Evolutionary conservation across 1,284 basidiomycete genomes (phyloP).

Genomic region (Moesziomyces aphidis): DNA sequence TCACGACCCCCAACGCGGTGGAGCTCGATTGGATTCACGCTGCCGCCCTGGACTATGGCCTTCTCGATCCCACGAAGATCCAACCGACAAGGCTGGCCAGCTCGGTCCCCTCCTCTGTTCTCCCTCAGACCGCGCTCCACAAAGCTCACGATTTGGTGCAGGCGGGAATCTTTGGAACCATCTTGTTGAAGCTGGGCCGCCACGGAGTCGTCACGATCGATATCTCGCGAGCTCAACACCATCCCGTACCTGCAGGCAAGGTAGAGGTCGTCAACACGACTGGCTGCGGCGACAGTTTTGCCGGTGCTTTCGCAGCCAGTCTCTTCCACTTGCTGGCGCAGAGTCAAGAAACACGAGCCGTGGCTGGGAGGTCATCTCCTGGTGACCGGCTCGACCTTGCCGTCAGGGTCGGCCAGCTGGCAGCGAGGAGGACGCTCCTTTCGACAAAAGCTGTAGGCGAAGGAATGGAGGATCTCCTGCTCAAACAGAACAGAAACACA

Average conservation of each 20-base stretch:
- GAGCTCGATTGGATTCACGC: slow-evolving; percentile 39
- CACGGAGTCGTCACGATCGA: slow-evolving; percentile 39
- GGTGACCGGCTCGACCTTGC: slow-evolving; percentile 11
- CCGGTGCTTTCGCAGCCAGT: slow-evolving; percentile 55
- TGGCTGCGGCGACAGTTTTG: slow-evolving; percentile 66
- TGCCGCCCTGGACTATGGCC: slow-evolving; percentile 7
- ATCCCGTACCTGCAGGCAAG: slow-evolving; percentile 34
- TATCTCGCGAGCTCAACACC: slow-evolving; percentile 11
- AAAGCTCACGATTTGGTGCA: slow-evolving; percentile 11
- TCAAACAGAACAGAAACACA: neutral
- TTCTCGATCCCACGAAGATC: slow-evolving; percentile 1
- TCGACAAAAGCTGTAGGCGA: slow-evolving; percentile 33
- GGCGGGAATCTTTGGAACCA: slow-evolving; percentile 16
- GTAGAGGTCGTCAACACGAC: slow-evolving; percentile 54
- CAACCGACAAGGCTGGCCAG: neutral
- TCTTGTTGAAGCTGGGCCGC: slow-evolving; percentile 51
- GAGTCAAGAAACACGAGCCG: neutral
- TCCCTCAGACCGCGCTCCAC: slow-evolving; percentile 3
- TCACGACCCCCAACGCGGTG: slow-evolving; percentile 45
- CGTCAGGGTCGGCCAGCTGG: slow-evolving; percentile 33
- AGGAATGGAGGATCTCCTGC: slow-evolving; percentile 21
- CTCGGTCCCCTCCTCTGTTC: neutral
- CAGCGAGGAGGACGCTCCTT: slow-evolving; percentile 32
- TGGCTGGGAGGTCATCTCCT: neutral
- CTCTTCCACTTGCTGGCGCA: slow-evolving; percentile 16